Evolutionary conservation across 163 green algal species (phyloP).

Genomic region (Volvox carteri): DNA sequence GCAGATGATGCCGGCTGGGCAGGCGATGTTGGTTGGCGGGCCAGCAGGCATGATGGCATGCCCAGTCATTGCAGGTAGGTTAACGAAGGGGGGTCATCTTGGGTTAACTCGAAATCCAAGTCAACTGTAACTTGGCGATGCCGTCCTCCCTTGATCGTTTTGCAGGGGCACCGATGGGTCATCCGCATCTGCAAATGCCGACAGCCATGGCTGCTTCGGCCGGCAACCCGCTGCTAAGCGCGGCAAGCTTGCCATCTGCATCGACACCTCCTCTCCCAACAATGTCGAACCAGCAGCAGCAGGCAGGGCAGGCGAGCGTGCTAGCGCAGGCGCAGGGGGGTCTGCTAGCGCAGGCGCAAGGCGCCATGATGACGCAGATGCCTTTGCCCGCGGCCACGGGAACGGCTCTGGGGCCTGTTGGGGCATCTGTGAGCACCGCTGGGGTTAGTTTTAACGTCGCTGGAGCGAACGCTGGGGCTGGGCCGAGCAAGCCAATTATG

Average conservation of each 20-base stretch:
- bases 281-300: conserved; percentile 1
- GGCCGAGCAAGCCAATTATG: conserved; percentile 29
- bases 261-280: conserved; percentile 25
- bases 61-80: conserved; percentile 5
- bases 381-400: neutral
- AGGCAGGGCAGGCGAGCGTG: neutral
- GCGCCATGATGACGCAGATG: conserved; percentile 21
- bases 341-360: neutral
- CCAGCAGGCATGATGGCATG: conserved; percentile 28
- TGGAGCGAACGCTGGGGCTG: neutral
- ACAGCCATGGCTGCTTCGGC: neutral
- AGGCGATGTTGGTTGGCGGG: conserved; percentile 17
- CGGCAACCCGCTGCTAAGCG: neutral
- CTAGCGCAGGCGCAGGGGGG: neutral
- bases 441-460: conserved; percentile 5
- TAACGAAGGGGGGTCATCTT: too few relatives aligned
- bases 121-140: too few relatives aligned
- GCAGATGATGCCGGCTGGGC: conserved; percentile 21
- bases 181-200: neutral
- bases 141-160: too few relatives aligned
- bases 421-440: neutral
- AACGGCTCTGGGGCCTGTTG: neutral
- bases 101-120: too few relatives aligned
- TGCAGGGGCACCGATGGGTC: conserved; percentile 7
- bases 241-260: neutral